Percentiles rank a stretch among this genome's conserved stretches.
phyloP scores from a whole-genome alignment of 2,329 filamentous ascomycete species.

The Plenodomus biglobosus region DNA sequence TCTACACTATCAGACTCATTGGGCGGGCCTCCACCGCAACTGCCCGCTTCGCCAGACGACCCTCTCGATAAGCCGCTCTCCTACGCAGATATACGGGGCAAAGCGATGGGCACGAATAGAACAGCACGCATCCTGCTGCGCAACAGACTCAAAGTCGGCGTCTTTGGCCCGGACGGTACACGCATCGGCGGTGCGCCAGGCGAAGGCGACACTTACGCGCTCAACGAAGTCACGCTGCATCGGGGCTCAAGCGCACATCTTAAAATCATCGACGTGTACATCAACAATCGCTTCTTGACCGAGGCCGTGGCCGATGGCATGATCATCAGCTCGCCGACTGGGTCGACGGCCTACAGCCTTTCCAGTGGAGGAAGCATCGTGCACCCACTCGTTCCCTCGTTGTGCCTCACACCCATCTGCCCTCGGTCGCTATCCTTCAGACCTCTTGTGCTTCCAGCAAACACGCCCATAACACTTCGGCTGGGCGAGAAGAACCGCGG shows the following conservation, averaged over 20 bases:
- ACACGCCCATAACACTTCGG: slow-evolving; percentile 78
- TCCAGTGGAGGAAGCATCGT: slow-evolving; percentile 91
- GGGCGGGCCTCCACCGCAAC: slow-evolving; percentile 69
- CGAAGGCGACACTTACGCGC: slow-evolving; percentile 63
- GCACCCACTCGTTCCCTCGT: slow-evolving; percentile 84
- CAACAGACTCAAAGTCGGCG: slow-evolving; percentile 81
- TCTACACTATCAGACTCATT: slow-evolving; percentile 63
- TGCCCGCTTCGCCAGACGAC: slow-evolving; percentile 65
- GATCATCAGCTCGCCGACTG: slow-evolving; percentile 89
- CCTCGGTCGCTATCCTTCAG: slow-evolving; percentile 89
- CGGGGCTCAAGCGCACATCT: slow-evolving; percentile 87
- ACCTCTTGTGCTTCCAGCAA: slow-evolving; percentile 83
- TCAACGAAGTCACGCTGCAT: slow-evolving; percentile 95
- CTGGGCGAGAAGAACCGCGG: slow-evolving; percentile 65
- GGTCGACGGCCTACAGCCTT: slow-evolving; percentile 93
- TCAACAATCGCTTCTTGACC: slow-evolving; percentile 86
- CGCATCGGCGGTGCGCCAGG: slow-evolving; percentile 35
- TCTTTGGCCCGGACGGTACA: slow-evolving; percentile 71
- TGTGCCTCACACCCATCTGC: slow-evolving; percentile 92
- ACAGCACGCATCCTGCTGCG: slow-evolving; percentile 81
- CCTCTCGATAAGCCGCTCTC: slow-evolving; percentile 31
- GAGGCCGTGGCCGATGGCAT: slow-evolving; percentile 95
- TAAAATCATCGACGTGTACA: slow-evolving; percentile 86
- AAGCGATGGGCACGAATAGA: slow-evolving; percentile 74
- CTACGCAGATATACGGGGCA: slow-evolving; percentile 76